Conservation (phyloP, 345 rosid genomes). For the Aquilaria sinensis region DNA sequence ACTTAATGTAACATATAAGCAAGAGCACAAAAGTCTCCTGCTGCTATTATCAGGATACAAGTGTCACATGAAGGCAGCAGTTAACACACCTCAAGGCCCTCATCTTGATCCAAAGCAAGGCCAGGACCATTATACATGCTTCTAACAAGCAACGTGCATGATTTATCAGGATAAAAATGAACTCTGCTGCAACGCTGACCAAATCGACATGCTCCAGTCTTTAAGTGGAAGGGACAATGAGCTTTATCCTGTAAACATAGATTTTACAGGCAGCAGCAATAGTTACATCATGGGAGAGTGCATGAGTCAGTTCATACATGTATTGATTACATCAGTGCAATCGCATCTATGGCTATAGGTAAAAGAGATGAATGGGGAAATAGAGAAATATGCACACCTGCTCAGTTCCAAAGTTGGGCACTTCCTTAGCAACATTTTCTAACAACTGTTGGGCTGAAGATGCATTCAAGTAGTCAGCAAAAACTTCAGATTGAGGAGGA, state of each 20-base stretch:
- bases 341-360: background rate
- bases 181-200: constrained; percentile 95
- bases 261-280: background rate
- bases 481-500: constrained; percentile 71
- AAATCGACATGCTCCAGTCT: constrained; percentile 95
- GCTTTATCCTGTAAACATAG: constrained; percentile 68
- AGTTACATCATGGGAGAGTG: background rate
- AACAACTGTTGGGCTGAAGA: constrained; percentile 63
- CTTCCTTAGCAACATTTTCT: constrained; percentile 76
- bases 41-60: constrained; percentile 69
- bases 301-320: background rate
- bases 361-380: background rate
- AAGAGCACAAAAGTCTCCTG: background rate
- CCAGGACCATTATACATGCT: constrained; percentile 97
- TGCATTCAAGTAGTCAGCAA: constrained; percentile 36
- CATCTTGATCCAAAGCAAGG: constrained; percentile 95
- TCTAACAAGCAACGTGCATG: constrained; percentile 82
- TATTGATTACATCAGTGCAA: background rate
- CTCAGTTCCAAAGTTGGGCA: constrained; percentile 94
- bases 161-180: constrained; percentile 85
- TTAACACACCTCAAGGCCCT: constrained; percentile 99
- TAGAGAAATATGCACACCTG: constrained; percentile 35
- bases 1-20: background rate
- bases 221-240: constrained; percentile 96
- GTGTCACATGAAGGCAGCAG: constrained; percentile 56